Conservation (phyloP, 129 eudicot species). For the Smallanthus sonchifolius region DNA sequence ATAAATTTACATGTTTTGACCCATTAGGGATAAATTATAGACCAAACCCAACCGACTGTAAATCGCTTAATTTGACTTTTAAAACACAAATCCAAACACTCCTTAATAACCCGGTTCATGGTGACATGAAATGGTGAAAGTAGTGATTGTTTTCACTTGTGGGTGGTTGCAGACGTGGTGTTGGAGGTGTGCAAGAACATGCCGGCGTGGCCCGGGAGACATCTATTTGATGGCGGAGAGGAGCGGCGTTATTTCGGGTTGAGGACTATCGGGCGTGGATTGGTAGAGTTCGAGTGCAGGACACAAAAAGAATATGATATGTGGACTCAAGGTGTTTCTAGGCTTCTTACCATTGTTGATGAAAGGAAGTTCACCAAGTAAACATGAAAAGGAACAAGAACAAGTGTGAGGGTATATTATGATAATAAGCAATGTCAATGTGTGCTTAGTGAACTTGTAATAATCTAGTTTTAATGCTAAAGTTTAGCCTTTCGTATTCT, state of each 20-base stretch:
- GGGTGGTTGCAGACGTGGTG: conserved; percentile 61
- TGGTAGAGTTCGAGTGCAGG: conserved; percentile 83
- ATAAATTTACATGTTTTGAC: too few species aligned
- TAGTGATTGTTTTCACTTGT: background rate
- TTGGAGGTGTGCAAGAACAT: conserved; percentile 75
- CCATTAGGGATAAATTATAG: too few species aligned
- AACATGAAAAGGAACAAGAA: background rate
- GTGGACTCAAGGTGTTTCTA: conserved; percentile 90
- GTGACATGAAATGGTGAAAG: background rate
- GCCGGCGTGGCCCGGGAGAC: conserved; percentile 95
- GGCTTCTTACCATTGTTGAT: conserved; percentile 65
- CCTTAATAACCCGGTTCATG: background rate
- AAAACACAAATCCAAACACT: background rate
- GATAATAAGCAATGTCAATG: conserved; percentile 18
- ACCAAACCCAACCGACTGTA: background rate
- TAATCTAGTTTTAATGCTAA: conserved; percentile 15
- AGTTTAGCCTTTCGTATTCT: conserved; percentile 5
- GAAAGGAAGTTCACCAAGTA: conserved; percentile 45
- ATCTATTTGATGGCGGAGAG: conserved; percentile 70
- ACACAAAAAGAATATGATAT: conserved; percentile 70
- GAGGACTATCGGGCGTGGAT: conserved; percentile 66
- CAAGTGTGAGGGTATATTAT: conserved; percentile 23
- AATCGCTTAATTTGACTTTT: background rate
- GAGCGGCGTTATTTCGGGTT: conserved; percentile 79
- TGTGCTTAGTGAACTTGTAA: conserved; percentile 18